Evolutionary conservation across 192 early-diverging fungal species (phyloP).

Genomic region (Umbelopsis sp.): DNA sequence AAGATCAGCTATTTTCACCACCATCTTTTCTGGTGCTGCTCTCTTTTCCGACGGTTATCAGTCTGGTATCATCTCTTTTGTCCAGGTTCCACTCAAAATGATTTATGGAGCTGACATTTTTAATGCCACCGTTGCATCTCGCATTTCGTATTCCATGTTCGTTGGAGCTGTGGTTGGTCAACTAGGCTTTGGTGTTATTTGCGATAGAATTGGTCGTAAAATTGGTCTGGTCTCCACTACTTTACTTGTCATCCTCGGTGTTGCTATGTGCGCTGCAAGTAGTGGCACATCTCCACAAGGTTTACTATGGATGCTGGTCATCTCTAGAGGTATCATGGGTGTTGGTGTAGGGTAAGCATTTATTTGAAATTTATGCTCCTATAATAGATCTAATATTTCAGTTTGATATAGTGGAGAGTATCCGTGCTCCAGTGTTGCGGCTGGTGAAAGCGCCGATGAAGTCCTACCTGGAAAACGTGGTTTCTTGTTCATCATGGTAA

Average conservation of each 20-base stretch:
- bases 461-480: conserved; percentile 40
- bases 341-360: conserved; percentile 34
- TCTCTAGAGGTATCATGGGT: conserved; percentile 46
- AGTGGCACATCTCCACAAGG: conserved; percentile 42
- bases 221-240: conserved; percentile 51
- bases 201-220: conserved; percentile 57
- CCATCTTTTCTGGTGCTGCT: conserved; percentile 41
- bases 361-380: background rate
- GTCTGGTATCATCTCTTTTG: conserved; percentile 50
- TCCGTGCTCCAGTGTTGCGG: conserved; percentile 54
- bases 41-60: conserved; percentile 59
- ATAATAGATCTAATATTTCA: background rate
- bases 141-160: conserved; percentile 53
- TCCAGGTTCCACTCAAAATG: conserved; percentile 47
- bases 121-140: conserved; percentile 36
- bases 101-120: conserved; percentile 44
- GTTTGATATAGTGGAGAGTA: conserved; percentile 46
- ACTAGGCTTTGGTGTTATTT: conserved; percentile 49
- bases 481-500: conserved; percentile 40
- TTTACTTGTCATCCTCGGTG: conserved; percentile 49
- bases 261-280: conserved; percentile 40
- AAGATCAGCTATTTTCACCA: conserved; percentile 28
- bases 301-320: conserved; percentile 49
- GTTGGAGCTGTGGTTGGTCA: conserved; percentile 57
- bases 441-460: conserved; percentile 56